These are phyloP conservation scores for Populus hybrid DNA, from an alignment of 441 rosid genomes.

Conservation along the genomic window DNA sequence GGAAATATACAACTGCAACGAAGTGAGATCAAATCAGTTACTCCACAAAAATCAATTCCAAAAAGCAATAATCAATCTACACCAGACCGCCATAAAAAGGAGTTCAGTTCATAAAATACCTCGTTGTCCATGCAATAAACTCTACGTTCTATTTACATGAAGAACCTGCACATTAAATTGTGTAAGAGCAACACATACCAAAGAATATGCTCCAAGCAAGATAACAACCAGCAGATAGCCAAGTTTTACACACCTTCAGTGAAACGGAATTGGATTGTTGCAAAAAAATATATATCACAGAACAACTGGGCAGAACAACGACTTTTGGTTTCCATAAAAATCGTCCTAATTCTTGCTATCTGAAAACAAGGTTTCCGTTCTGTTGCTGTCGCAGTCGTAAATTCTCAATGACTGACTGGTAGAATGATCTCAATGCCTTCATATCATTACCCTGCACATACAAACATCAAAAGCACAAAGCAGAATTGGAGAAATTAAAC, in stretches of 20 bases:
- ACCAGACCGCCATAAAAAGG: not conserved
- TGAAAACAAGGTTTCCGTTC: slow-evolving; percentile 77
- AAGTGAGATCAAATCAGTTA: slow-evolving; percentile 19
- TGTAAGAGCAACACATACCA: slow-evolving; percentile 11
- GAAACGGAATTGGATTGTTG: slow-evolving; percentile 10
- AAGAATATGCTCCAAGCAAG: not conserved
- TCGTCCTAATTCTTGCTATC: slow-evolving; percentile 45
- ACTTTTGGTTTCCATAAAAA: not conserved
- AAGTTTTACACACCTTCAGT: slow-evolving; percentile 22
- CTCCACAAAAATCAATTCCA: not conserved
- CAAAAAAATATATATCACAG: not conserved
- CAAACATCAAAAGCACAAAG: slow-evolving; percentile 2
- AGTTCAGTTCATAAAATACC: slow-evolving; percentile 14
- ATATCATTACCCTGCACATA: slow-evolving; percentile 64
- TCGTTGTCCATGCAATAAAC: slow-evolving; percentile 28
- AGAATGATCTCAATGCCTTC: slow-evolving; percentile 60
- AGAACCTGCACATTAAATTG: slow-evolving; percentile 32
- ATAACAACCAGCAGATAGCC: slow-evolving; percentile 2
- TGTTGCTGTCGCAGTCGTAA: slow-evolving; percentile 50
- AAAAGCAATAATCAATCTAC: not conserved
- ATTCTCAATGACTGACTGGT: slow-evolving; percentile 76
- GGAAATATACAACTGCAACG: slow-evolving; percentile 47
- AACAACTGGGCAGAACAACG: not conserved
- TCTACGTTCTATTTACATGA: slow-evolving; percentile 42
- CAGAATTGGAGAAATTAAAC: slow-evolving; percentile 10